Conservation (phyloP, 2,329 filamentous ascomycete species). For the Pseudofabraea citricarpa region DNA sequence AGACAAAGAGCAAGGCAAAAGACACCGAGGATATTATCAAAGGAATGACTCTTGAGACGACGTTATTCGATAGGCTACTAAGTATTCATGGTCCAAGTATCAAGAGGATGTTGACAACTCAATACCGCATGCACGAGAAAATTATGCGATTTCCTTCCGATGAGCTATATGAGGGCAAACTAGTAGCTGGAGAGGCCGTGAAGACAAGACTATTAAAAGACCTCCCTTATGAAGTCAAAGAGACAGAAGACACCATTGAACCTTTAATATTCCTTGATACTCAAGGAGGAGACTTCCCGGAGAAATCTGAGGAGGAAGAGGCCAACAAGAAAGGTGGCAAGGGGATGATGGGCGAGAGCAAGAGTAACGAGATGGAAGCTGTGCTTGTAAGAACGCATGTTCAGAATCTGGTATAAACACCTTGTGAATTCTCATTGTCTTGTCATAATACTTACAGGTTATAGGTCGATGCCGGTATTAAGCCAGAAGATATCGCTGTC, state of each 20-base stretch:
- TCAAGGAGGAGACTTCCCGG: constrained; percentile 87
- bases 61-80: constrained; percentile 86
- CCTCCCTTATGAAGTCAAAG: constrained; percentile 70
- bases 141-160: constrained; percentile 95
- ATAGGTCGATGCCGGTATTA: constrained; percentile 67
- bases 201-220: constrained; percentile 70
- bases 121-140: constrained; percentile 95
- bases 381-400: constrained; percentile 77
- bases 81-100: constrained; percentile 74
- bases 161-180: constrained; percentile 76
- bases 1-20: constrained; percentile 30
- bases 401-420: constrained; percentile 46
- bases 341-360: constrained; percentile 63
- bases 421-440: neutral
- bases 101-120: constrained; percentile 92
- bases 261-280: constrained; percentile 94
- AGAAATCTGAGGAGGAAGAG: constrained; percentile 72
- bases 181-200: constrained; percentile 78
- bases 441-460: too few relatives aligned
- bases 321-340: constrained; percentile 41
- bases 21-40: constrained; percentile 37
- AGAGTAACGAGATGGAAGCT: constrained; percentile 90
- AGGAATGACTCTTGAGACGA: constrained; percentile 71
- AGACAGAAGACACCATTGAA: constrained; percentile 81
- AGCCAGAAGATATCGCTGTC: constrained; percentile 80